Evolutionary conservation across 108 stramenopile species (phyloP).

Genomic region (Skeletonema potamos): DNA sequence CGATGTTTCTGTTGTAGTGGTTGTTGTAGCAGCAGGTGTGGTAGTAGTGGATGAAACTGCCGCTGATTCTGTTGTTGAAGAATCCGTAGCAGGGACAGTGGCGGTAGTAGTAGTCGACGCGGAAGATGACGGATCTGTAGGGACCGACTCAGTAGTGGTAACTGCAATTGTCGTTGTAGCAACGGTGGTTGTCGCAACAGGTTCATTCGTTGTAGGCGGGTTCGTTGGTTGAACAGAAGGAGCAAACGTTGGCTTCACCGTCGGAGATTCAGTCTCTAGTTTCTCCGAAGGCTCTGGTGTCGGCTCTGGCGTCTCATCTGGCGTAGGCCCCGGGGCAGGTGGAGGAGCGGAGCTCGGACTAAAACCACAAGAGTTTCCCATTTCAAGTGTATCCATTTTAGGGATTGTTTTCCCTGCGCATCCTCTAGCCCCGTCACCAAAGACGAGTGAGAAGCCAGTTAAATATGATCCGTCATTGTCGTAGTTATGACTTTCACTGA

Average conservation of each 20-base stretch:
- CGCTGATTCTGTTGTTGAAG: background rate
- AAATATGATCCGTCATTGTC: background rate
- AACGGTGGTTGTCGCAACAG: background rate
- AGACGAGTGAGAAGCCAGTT: background rate
- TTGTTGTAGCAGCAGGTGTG: background rate
- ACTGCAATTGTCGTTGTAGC: background rate
- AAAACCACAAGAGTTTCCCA: background rate
- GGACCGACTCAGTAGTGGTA: background rate
- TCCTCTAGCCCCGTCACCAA: background rate
- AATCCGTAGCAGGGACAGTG: background rate
- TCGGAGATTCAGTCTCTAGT: background rate
- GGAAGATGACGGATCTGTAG: background rate
- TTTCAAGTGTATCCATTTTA: background rate
- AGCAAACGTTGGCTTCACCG: background rate
- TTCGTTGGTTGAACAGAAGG: background rate
- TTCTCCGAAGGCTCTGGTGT: background rate
- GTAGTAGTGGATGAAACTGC: background rate
- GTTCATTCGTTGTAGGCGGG: background rate
- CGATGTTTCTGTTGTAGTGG: background rate
- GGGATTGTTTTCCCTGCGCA: background rate
- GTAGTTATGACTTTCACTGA: background rate
- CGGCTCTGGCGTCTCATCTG: background rate
- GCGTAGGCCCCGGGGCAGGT: background rate
- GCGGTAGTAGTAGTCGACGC: background rate
- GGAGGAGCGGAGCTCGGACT: background rate